Base-by-base conservation (phyloP, 2,329 filamentous ascomycete genomes). In the Fusarium tuaranense region DNA sequence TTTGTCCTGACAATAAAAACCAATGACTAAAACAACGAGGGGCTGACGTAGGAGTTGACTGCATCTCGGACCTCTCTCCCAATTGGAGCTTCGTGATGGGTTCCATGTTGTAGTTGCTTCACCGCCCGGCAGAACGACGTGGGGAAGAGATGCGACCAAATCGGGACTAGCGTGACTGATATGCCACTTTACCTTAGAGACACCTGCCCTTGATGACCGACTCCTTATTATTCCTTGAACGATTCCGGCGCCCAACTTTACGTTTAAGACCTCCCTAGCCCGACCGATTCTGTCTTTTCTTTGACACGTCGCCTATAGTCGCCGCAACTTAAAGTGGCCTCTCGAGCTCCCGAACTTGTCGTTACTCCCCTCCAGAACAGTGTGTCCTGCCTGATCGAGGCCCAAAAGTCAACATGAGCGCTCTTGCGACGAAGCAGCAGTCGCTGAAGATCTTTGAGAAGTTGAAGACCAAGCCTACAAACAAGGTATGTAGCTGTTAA, bases 361-460 rank as follows among this genome's bases (percentile, higher is more conserved):
- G 32, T 32, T 22, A n/a, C 59, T 51, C 51, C 38, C 62, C 48
- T 53, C 53, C 69, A 65, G 63, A 63, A 53, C 41, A 69, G 61
- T 59, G 64, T 59, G 48, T 53, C 53, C 58, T n/a, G 36, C 70
- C 41, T 63, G 46, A 68, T 59, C 67, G 55, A 73, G 70, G 63
- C 66, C 63, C 63, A 71, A 69, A 74, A 72, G 77, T 78, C 86
- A 90, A 83, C 68, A 92, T 92, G 90, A 89, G 87, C 83, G 88
- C 84, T 81, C 87, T 93, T 78, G 97, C 97, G 82, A 93, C 94
- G 63, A 99, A 98, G 89, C 91, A 95, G 83, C 92, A 98, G 88
- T 98, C 96, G 86, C 94, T 96, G 84, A 96, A 95, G 87, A 94
- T 99, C 84, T 99, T 99, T 86, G 94, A 97, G 88, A 98, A 98